Conservation (phyloP, 2,329 filamentous ascomycete species). For the Pyrenochaeta sp. region DNA sequence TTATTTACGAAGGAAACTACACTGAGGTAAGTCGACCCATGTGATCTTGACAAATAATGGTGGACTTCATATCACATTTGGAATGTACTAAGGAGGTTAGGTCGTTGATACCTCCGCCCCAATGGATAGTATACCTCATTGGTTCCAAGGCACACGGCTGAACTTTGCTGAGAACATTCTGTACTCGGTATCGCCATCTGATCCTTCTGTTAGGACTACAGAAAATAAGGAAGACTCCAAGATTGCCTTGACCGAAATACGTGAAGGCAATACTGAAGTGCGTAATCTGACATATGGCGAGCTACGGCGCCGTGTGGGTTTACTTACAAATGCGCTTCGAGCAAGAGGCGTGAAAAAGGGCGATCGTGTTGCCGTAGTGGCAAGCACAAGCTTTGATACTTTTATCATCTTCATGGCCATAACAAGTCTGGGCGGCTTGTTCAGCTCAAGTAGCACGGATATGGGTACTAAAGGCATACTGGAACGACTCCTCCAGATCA, state of each 20-base stretch:
- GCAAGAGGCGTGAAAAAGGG: slow-evolving; percentile 71
- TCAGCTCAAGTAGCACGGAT: slow-evolving; percentile 79
- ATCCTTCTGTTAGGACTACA: slow-evolving; percentile 58
- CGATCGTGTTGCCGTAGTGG: slow-evolving; percentile 78
- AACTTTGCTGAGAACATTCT: slow-evolving; percentile 86
- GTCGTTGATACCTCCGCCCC: slow-evolving; percentile 73
- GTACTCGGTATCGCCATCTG: slow-evolving; percentile 59
- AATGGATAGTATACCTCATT: slow-evolving; percentile 75
- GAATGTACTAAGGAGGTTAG: too few species aligned
- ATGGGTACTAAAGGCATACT: slow-evolving; percentile 82
- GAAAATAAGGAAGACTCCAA: slow-evolving; percentile 73
- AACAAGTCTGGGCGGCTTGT: slow-evolving; percentile 74
- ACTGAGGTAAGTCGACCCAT: slow-evolving; percentile 21
- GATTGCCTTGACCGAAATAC: slow-evolving; percentile 74
- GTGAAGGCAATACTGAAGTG: slow-evolving; percentile 67
- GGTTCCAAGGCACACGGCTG: slow-evolving; percentile 77
- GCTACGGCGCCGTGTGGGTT: slow-evolving; percentile 65
- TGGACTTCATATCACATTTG: too few species aligned
- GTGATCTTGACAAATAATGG: background rate
- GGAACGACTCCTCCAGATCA: slow-evolving; percentile 76
- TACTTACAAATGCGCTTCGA: slow-evolving; percentile 71
- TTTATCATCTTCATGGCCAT: slow-evolving; percentile 74
- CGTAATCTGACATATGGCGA: slow-evolving; percentile 70
- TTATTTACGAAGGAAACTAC: slow-evolving; percentile 42
- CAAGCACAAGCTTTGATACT: slow-evolving; percentile 77